Conservation (phyloP, 495 filamentous ascomycete species). For the Trichoderma reesei region DNA sequence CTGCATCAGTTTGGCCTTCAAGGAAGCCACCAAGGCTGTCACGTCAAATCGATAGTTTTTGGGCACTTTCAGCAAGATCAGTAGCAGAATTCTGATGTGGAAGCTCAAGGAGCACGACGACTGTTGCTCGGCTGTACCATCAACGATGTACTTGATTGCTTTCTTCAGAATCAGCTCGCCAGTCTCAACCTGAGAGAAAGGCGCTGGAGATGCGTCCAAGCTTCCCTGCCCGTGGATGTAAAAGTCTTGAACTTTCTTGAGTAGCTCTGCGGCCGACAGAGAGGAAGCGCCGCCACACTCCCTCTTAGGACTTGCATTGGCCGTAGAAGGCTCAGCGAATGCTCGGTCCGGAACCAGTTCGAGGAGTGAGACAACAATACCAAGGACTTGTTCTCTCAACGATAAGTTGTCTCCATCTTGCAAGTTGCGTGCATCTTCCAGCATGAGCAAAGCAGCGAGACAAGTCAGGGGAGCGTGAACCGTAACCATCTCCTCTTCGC, state of each 20-base stretch:
- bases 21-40: conserved; percentile 43
- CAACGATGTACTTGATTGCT: conserved; percentile 30
- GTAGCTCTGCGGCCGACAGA: conserved; percentile 39
- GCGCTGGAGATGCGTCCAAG: conserved; percentile 39
- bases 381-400: conserved; percentile 34
- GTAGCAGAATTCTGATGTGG: conserved; percentile 46
- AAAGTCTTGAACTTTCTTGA: conserved; percentile 53
- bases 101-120: conserved; percentile 30
- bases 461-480: conserved; percentile 71
- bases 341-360: conserved; percentile 62
- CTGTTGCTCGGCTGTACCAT: conserved; percentile 35
- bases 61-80: conserved; percentile 41
- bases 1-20: conserved; percentile 35
- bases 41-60: conserved; percentile 43
- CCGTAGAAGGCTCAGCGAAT: conserved; percentile 37
- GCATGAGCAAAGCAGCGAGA: conserved; percentile 55
- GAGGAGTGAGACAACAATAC: conserved; percentile 45
- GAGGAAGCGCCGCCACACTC: conserved; percentile 15
- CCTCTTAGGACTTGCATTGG: conserved; percentile 20
- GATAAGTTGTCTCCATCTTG: conserved; percentile 10
- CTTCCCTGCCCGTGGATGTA: conserved; percentile 52
- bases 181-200: conserved; percentile 47
- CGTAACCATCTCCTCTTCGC: conserved; percentile 90
- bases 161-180: conserved; percentile 54
- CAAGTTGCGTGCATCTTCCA: conserved; percentile 31